These are phyloP conservation scores for Penicillium malachiteum DNA, from an alignment of 495 filamentous ascomycete species.

Conservation along the genomic window DNA sequence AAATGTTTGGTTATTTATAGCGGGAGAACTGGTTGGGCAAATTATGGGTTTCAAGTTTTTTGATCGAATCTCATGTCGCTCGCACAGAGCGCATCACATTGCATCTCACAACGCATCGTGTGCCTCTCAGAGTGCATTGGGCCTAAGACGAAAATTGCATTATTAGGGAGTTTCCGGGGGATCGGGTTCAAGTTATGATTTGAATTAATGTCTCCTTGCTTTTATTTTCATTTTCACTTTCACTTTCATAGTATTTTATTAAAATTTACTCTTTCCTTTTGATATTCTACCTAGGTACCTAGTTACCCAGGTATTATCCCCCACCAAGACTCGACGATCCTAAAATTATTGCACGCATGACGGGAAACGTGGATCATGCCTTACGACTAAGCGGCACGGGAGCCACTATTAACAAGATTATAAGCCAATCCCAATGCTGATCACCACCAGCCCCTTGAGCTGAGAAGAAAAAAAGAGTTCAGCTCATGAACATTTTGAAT, in stretches of 20 bases:
- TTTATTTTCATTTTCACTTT: too few species aligned
- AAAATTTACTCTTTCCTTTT: not conserved
- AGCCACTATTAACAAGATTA: slow-evolving; percentile 16
- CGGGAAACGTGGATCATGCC: slow-evolving; percentile 25
- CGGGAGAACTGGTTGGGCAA: slow-evolving; percentile 11
- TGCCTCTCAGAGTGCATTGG: not conserved
- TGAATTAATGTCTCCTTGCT: not conserved
- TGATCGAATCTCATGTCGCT: too few species aligned
- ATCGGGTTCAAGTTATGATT: too few species aligned
- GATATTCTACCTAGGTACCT: too few species aligned
- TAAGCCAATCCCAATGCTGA: slow-evolving; percentile 31
- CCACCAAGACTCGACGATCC: slow-evolving; percentile 10
- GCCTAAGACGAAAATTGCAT: slow-evolving; percentile 12
- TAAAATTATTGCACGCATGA: slow-evolving; percentile 22
- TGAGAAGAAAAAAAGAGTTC: not conserved
- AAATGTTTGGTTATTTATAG: slow-evolving; percentile 12
- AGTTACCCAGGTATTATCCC: not conserved
- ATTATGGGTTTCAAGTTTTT: too few species aligned
- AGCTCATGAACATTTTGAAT: too few species aligned
- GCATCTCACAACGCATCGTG: slow-evolving; percentile 4
- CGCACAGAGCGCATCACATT: not conserved
- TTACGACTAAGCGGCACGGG: slow-evolving; percentile 13
- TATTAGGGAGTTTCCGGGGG: slow-evolving; percentile 3
- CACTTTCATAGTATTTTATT: not conserved
- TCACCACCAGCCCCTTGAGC: slow-evolving; percentile 6